These are phyloP conservation scores for Eucalyptus polybractea DNA, from an alignment of 345 rosid genomes.

Conservation along the genomic window DNA sequence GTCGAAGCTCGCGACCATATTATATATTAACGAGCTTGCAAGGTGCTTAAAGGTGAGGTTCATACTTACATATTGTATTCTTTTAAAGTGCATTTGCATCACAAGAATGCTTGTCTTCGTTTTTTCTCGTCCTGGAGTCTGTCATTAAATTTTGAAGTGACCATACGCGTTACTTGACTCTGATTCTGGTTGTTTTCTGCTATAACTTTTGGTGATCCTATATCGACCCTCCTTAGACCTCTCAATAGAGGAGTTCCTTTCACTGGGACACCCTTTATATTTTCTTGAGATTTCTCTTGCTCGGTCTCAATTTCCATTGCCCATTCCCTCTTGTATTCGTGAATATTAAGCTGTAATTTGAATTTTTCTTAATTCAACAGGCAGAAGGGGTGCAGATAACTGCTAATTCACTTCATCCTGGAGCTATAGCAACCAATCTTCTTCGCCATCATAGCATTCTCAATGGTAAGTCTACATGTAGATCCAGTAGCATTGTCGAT, in stretches of 20 bases:
- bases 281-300: neutral
- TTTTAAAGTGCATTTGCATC: neutral
- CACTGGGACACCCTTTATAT: neutral
- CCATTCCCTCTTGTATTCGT: neutral
- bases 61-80: neutral
- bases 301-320: neutral
- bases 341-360: neutral
- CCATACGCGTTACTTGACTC: neutral
- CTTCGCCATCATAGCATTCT: slow-evolving; percentile 17
- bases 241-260: neutral
- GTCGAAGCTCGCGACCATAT: slow-evolving; percentile 25
- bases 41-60: slow-evolving; percentile 21
- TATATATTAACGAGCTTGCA: slow-evolving; percentile 30
- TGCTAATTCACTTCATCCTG: slow-evolving; percentile 69
- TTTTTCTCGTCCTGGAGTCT: neutral
- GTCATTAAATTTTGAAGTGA: neutral
- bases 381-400: slow-evolving; percentile 43
- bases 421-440: slow-evolving; percentile 48
- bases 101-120: neutral
- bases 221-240: neutral
- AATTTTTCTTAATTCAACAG: slow-evolving; percentile 8
- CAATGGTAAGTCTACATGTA: slow-evolving; percentile 10
- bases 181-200: neutral
- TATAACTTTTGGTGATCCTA: neutral
- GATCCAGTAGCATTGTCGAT: neutral